Evolutionary conservation across 225 moss, liverwort and hornwort species (phyloP), one percentile per base, ranked within the genome.

Genomic region (Pleurozium schreberi): DNA sequence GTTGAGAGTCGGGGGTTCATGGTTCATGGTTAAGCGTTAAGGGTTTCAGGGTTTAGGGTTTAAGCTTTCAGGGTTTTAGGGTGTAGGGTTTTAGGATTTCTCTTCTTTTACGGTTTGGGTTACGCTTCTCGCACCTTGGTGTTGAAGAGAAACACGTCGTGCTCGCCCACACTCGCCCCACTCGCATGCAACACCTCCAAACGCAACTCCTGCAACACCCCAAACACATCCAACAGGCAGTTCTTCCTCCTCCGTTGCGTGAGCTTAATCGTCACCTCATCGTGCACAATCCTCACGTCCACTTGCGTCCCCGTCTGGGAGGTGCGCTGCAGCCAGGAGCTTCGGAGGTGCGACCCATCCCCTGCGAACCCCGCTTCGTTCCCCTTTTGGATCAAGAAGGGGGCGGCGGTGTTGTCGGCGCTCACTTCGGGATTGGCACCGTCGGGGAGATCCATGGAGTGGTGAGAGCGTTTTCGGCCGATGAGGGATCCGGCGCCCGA

Each of bases 71-170:
- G 30, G 74, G 17, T 8, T 75, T 18, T 7, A 30, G 31, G 31
- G 16, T 64, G 19, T 20, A 57, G 28, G 34, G 34, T 21, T 75
- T 50, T 21, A 75, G 34, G 36, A 14, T 13, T 52, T 76, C 14
- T 45, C 43, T 16, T 45, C 28, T 52, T 25, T 26, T 10, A 49
- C 38, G 50, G 12, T 27, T 65, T 50, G 17, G 33, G 34, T 8
- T 26, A 25, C 8, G 23, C 26, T 65, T 38, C 65, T 65, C 83
- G 30, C 75, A 98, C 98, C 96, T 96, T 99, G 81, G 94, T 91
- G 45, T 95, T 97, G 91, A 99, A 96, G 88, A 95, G 92, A 66
- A 95, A 99, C 18, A 99, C 93, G 75, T 99, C 95, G 64, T 96
- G 96, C 69, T 96, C 95, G 75, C 95, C 93, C 45, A 99, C 92